These are phyloP conservation scores for Urtica urens DNA, from an alignment of 306 rosid genomes.

Conservation along the genomic window DNA sequence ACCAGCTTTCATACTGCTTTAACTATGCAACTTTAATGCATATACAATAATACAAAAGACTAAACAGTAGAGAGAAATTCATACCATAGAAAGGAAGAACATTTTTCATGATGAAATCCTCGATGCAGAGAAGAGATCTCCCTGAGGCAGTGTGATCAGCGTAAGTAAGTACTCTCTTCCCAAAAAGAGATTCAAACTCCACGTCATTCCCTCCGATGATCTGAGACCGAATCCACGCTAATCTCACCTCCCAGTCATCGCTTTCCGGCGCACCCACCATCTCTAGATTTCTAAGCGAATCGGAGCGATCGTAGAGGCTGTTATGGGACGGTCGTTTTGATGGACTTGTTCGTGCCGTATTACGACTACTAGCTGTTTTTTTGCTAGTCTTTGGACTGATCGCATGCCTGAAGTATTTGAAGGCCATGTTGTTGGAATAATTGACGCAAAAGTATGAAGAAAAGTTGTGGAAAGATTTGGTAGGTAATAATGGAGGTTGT, in stretches of 20 bases:
- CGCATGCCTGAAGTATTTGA: neutral
- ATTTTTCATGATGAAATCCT: conserved; percentile 42
- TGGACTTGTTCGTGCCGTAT: neutral
- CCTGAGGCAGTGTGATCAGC: conserved; percentile 92
- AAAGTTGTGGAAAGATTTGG: too few relatives aligned
- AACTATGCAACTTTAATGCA: too few relatives aligned
- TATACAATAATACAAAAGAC: too few relatives aligned
- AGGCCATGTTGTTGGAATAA: neutral
- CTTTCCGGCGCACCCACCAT: conserved; percentile 13
- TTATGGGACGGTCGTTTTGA: too few relatives aligned
- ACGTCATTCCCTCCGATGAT: conserved; percentile 40
- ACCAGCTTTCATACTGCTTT: too few relatives aligned
- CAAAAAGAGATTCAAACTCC: conserved; percentile 51
- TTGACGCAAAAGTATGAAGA: too few relatives aligned
- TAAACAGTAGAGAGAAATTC: too few relatives aligned
- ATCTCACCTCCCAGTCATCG: conserved; percentile 18
- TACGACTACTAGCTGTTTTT: neutral
- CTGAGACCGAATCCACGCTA: conserved; percentile 53
- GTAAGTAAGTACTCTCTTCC: conserved; percentile 43
- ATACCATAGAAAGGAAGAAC: conserved; percentile 81
- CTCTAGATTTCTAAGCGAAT: conserved; percentile 21
- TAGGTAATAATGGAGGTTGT: too few relatives aligned
- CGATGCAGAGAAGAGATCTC: conserved; percentile 48
- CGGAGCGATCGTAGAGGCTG: neutral
- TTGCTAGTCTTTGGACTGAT: neutral